phyloP scores from a whole-genome alignment of 805 yeast species.

The Lipomyces orientalis region DNA sequence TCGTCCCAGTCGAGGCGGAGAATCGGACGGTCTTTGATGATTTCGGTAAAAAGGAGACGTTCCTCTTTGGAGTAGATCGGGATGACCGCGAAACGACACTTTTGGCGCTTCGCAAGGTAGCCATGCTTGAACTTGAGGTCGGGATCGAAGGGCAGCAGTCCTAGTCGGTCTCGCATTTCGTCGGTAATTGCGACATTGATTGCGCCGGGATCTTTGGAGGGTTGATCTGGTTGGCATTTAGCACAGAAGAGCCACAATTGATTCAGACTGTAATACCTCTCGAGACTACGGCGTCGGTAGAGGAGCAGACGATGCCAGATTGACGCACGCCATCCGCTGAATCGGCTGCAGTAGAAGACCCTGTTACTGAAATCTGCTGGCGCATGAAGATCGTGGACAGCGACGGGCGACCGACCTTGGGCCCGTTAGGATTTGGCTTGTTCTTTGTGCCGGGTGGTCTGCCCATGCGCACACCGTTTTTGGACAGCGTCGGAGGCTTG shows the following conservation, averaged over 20 bases:
- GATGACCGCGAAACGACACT: slow-evolving; percentile 31
- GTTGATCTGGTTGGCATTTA: neutral
- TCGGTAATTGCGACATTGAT: slow-evolving; percentile 21
- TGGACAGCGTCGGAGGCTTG: slow-evolving; percentile 29
- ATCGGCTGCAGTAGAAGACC: neutral
- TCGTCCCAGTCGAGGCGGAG: slow-evolving; percentile 15
- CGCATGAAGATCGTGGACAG: slow-evolving; percentile 29
- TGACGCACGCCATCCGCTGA: neutral
- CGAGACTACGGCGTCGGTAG: slow-evolving; percentile 3
- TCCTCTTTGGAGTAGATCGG: slow-evolving; percentile 34
- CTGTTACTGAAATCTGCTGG: slow-evolving; percentile 10
- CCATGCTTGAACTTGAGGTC: slow-evolving; percentile 26
- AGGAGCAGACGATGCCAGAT: neutral
- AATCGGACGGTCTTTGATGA: slow-evolving; percentile 12
- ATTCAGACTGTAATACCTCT: slow-evolving; percentile 5
- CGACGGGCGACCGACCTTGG: slow-evolving; percentile 34
- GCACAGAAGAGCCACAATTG: neutral
- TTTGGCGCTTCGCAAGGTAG: slow-evolving; percentile 31
- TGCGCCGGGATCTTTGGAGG: slow-evolving; percentile 12
- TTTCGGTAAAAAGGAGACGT: slow-evolving; percentile 28
- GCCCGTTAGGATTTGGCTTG: slow-evolving; percentile 32
- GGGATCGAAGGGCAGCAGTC: slow-evolving; percentile 30
- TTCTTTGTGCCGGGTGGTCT: slow-evolving; percentile 34
- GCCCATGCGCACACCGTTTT: slow-evolving; percentile 34
- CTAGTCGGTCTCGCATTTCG: slow-evolving; percentile 11